These are phyloP conservation scores for Ramaria sp. DNA, from an alignment of 768 basidiomycete species.

Conservation along the genomic window DNA sequence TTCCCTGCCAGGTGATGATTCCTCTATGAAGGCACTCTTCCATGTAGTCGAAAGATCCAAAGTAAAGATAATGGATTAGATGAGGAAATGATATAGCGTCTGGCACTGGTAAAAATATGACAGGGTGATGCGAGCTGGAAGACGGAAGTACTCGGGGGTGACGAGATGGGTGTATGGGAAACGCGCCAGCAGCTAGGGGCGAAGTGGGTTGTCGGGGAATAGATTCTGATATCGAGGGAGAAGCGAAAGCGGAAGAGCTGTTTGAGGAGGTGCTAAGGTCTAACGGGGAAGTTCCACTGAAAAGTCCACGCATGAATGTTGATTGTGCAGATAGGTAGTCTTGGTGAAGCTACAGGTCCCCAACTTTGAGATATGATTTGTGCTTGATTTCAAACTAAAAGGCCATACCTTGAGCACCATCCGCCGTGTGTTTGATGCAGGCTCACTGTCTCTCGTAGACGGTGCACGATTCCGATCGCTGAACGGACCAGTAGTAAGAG, in stretches of 20 bases:
- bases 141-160: constrained; percentile 63
- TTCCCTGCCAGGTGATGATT: constrained; percentile 70
- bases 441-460: constrained; percentile 38
- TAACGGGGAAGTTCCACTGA: constrained; percentile 54
- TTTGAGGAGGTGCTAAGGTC: constrained; percentile 38
- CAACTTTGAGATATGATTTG: constrained; percentile 8
- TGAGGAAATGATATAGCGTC: constrained; percentile 62
- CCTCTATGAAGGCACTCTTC: constrained; percentile 56
- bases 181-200: constrained; percentile 3
- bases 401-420: constrained; percentile 47
- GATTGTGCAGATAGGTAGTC: constrained; percentile 82
- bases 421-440: constrained; percentile 40
- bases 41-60: constrained; percentile 56
- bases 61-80: constrained; percentile 76
- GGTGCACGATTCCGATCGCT: constrained; percentile 11
- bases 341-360: constrained; percentile 49
- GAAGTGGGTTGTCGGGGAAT: constrained; percentile 10
- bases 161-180: constrained; percentile 33
- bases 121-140: constrained; percentile 48
- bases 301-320: constrained; percentile 54
- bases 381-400: background rate
- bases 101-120: constrained; percentile 64
- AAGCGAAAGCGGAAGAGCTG: constrained; percentile 13
- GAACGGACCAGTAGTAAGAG: constrained; percentile 6
- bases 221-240: constrained; percentile 19